A percentile compares a stretch with the other conserved stretches of the same genome.
Conservation (phyloP, 306 rosid genomes). For the Vigna mungo region DNA sequence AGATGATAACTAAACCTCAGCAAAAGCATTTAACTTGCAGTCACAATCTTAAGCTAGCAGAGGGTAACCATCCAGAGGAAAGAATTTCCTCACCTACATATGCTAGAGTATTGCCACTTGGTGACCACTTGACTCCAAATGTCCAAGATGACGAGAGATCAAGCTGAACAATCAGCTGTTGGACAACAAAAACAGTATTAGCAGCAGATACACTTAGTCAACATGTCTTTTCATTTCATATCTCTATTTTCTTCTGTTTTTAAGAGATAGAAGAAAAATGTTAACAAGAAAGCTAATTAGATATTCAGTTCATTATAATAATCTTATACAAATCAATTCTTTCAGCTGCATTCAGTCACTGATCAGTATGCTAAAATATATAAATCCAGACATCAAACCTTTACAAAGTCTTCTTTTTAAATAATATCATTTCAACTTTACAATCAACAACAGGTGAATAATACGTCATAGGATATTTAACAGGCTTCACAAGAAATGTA, state of each 20-base stretch:
- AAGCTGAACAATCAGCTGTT: conserved; percentile 90
- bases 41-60: conserved; percentile 27
- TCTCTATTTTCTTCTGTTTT: background rate
- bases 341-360: background rate
- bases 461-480: conserved; percentile 28
- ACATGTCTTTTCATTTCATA: conserved; percentile 29
- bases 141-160: conserved; percentile 94
- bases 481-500: conserved; percentile 20
- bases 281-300: conserved; percentile 12
- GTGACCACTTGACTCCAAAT: conserved; percentile 97
- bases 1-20: conserved; percentile 34
- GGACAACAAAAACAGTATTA: conserved; percentile 47
- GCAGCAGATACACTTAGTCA: conserved; percentile 26
- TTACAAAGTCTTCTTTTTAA: background rate
- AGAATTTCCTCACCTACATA: conserved; percentile 81
- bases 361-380: no score
- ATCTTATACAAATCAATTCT: conserved; percentile 18
- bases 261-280: conserved; percentile 7
- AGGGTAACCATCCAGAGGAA: conserved; percentile 32
- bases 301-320: conserved; percentile 22
- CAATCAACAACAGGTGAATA: conserved; percentile 20
- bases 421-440: conserved; percentile 13
- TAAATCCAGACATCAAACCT: conserved; percentile 13
- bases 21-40: conserved; percentile 34
- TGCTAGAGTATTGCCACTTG: conserved; percentile 93